phyloP scores from a whole-genome alignment of 495 filamentous ascomycete species.

The Aspergillus mulundensis region DNA sequence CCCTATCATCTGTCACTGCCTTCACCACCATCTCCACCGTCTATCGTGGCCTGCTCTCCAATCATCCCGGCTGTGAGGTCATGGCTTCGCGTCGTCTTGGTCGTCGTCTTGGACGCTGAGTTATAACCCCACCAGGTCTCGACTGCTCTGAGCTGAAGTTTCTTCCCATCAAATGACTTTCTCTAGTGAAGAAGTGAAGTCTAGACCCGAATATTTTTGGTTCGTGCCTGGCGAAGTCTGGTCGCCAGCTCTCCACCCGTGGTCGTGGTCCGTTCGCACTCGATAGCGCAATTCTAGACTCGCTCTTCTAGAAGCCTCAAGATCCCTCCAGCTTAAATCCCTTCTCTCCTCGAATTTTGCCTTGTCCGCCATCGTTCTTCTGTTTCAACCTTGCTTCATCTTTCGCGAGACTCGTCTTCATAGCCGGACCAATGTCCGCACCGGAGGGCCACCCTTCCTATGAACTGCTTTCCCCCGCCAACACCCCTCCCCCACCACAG shows the following conservation, averaged over 20 bases:
- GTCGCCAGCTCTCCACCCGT: neutral
- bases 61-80: neutral
- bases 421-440: neutral
- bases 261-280: neutral
- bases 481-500: neutral
- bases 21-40: neutral
- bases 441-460: neutral
- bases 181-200: neutral
- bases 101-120: neutral
- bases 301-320: neutral
- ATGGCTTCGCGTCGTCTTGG: neutral
- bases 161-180: neutral
- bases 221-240: neutral
- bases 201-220: neutral
- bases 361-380: neutral
- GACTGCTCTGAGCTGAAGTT: neutral
- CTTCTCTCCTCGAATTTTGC: neutral
- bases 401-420: neutral
- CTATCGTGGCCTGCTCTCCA: neutral
- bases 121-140: neutral
- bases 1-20: neutral
- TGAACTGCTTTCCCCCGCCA: neutral
- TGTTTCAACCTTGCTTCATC: neutral
- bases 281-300: neutral
- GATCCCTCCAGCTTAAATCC: neutral